Percentiles rank a stretch among this genome's conserved stretches.
Conservation (phyloP, 2,329 filamentous ascomycete genomes). For the Trichoderma pleuroti region DNA sequence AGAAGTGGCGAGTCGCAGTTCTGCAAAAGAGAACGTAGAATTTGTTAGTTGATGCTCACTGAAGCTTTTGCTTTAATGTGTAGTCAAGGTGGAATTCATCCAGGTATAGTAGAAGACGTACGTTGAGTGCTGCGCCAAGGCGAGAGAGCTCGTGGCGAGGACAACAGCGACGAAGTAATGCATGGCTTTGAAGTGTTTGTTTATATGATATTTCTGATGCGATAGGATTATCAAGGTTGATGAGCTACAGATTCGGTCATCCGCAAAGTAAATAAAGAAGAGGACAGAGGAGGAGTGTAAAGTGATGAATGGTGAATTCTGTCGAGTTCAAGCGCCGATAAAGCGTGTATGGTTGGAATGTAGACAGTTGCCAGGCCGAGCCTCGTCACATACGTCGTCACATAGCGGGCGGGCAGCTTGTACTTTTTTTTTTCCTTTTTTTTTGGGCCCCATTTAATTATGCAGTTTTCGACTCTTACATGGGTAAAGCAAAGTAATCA, state of each 20-base stretch:
- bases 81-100: background rate
- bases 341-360: background rate
- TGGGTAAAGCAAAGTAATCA: background rate
- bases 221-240: background rate
- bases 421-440: background rate
- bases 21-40: background rate
- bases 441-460: background rate
- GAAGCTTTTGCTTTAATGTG: background rate
- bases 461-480: background rate
- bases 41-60: background rate
- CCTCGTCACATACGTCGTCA: slow-evolving; percentile 8
- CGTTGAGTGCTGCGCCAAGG: background rate
- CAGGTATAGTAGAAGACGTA: background rate
- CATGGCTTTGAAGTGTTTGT: background rate
- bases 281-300: background rate
- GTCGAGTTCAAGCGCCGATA: background rate
- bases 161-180: background rate
- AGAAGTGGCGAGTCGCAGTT: slow-evolving; percentile 13
- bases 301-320: background rate
- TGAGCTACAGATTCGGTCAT: background rate
- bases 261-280: background rate
- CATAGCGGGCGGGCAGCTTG: background rate
- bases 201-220: background rate
- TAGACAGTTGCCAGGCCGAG: background rate
- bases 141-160: background rate